Evolutionary conservation across 2,329 filamentous ascomycete species (phyloP).

Genomic region (Fusarium torulosum): DNA sequence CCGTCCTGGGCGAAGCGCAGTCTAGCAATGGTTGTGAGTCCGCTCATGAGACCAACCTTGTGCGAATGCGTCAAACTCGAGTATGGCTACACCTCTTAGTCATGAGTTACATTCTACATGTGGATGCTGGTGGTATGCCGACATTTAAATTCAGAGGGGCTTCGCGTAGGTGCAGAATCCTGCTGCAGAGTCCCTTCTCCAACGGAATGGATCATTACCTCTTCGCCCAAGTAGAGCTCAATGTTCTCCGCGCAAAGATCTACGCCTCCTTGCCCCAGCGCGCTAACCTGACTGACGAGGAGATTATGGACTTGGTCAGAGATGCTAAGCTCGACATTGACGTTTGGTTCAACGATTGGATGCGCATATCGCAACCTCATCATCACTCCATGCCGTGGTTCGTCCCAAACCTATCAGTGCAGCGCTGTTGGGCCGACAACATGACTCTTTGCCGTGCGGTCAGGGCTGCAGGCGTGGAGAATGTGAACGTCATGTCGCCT

Average conservation of each 20-base stretch:
- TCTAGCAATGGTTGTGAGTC: background rate
- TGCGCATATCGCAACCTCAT: conserved; percentile 7
- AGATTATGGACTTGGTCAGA: conserved; percentile 15
- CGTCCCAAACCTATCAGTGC: conserved; percentile 2
- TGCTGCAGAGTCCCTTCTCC: conserved; percentile 9
- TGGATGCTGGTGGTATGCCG: conserved; percentile 16
- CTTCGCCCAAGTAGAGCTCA: conserved; percentile 13
- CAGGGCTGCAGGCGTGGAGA: conserved; percentile 16
- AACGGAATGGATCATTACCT: conserved; percentile 26
- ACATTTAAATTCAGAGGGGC: conserved; percentile 25
- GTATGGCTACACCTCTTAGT: conserved; percentile 20
- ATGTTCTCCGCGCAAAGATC: conserved; percentile 23
- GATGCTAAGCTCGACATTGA: conserved; percentile 27
- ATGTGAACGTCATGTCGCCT: conserved; percentile 21
- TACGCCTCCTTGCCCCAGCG: conserved; percentile 17
- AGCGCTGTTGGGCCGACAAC: conserved; percentile 28
- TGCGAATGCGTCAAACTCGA: conserved; percentile 10
- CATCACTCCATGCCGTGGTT: conserved; percentile 22
- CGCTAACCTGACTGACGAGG: background rate
- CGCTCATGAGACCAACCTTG: background rate
- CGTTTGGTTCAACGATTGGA: conserved; percentile 27
- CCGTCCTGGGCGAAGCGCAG: conserved; percentile 1
- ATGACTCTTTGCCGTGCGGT: conserved; percentile 25
- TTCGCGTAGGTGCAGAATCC: conserved; percentile 11
- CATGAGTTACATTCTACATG: conserved; percentile 19